These are phyloP conservation scores for Trichosporon sp. DNA, from an alignment of 1,284 basidiomycete genomes.

Conservation along the genomic window DNA sequence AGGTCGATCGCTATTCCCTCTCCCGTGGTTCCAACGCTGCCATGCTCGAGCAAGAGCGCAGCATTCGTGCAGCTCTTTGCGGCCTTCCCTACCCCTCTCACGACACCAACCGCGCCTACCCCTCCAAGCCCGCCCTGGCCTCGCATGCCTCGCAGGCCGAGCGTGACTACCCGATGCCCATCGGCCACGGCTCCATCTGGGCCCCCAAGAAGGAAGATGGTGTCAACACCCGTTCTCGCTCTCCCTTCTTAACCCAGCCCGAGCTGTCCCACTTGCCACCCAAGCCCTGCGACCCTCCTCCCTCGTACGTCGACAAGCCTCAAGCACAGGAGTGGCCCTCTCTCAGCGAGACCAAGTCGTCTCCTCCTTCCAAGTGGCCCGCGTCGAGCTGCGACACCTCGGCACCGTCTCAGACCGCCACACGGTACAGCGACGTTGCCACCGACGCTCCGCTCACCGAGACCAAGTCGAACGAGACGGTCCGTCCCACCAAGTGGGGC, in stretches of 20 bases:
- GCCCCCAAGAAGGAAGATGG: not conserved
- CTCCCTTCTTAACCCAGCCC: not conserved
- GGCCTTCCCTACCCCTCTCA: not conserved
- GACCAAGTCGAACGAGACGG: not conserved
- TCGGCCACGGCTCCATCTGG: not conserved
- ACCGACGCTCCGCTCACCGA: not conserved
- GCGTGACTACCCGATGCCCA: not conserved
- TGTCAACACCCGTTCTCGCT: not conserved
- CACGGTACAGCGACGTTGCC: not conserved
- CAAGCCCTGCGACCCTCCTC: conserved; percentile 1
- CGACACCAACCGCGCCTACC: not conserved
- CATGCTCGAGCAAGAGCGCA: not conserved
- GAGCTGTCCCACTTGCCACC: not conserved
- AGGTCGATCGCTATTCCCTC: not conserved
- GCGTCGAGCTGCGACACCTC: not conserved
- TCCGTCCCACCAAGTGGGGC: not conserved
- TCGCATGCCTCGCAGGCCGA: not conserved
- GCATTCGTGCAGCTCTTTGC: not conserved
- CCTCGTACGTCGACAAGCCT: not conserved
- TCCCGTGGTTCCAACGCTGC: not conserved
- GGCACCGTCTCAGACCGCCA: not conserved
- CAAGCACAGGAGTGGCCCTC: not conserved
- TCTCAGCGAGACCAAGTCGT: not conserved
- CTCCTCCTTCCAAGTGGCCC: not conserved
- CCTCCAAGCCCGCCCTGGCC: not conserved